Evolutionary conservation across 768 basidiomycete species (phyloP).

Genomic region (Ephemerocybe angulata): DNA sequence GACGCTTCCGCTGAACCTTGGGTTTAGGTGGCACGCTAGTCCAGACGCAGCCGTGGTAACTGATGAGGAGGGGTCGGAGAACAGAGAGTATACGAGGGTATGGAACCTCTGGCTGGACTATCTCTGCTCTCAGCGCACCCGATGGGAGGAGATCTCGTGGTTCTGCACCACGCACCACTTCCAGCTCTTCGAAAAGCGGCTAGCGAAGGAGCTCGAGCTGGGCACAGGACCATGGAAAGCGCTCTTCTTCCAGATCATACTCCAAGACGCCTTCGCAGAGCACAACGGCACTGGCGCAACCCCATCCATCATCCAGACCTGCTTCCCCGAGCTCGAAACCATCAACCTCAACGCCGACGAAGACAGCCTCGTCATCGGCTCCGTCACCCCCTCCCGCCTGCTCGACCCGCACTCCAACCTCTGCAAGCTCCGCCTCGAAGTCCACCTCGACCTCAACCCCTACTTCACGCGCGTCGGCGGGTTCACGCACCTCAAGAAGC

Average conservation of each 20-base stretch:
- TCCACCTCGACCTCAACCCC: not conserved
- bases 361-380: not conserved
- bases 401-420: not conserved
- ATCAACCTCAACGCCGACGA: not conserved
- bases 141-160: not conserved
- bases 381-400: not conserved
- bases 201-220: not conserved
- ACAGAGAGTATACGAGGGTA: not conserved
- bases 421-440: not conserved
- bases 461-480: not conserved
- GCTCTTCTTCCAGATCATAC: not conserved
- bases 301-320: not conserved
- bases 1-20: not conserved
- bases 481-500: constrained; percentile 1
- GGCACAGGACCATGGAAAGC: not conserved
- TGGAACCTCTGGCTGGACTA: not conserved
- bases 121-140: not conserved
- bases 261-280: not conserved
- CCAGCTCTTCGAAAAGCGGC: not conserved
- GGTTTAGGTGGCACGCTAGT: not conserved
- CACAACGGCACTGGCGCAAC: not conserved
- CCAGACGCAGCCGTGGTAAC: not conserved
- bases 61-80: not conserved
- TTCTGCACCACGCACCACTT: not conserved
- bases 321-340: not conserved